phyloP scores from a whole-genome alignment of 2,329 filamentous ascomycete species.

The Colletotrichum tropicale region DNA sequence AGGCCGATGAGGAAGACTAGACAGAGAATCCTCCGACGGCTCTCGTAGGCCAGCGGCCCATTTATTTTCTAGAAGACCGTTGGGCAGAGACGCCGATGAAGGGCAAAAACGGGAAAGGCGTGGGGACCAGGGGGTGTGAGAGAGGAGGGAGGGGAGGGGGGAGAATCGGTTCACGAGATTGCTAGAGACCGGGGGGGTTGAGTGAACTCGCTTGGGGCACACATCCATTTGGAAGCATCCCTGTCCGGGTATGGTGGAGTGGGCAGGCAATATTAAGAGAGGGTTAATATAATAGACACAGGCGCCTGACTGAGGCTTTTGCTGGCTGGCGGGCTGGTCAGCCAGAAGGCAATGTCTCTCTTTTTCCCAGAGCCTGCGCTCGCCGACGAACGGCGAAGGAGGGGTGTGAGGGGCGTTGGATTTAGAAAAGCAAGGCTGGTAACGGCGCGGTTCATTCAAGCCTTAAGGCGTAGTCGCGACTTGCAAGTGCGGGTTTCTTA shows the following conservation, averaged over 20 bases:
- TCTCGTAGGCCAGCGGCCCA: constrained; percentile 42
- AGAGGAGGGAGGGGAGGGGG: constrained; percentile 22
- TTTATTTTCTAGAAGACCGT: constrained; percentile 51
- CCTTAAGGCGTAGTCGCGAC: not conserved
- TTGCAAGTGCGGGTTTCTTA: not conserved
- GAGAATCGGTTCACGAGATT: constrained; percentile 54
- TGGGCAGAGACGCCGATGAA: constrained; percentile 45
- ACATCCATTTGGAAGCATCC: constrained; percentile 13
- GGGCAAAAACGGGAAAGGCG: constrained; percentile 43
- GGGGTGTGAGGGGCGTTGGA: not conserved
- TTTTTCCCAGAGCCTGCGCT: not conserved
- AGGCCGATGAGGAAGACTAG: constrained; percentile 44
- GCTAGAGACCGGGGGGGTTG: constrained; percentile 36
- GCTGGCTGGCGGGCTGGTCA: constrained; percentile 10
- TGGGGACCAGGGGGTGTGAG: constrained; percentile 27
- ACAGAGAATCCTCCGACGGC: constrained; percentile 50
- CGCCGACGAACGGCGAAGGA: not conserved
- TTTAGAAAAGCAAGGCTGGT: constrained; percentile 1
- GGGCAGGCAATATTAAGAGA: constrained; percentile 19
- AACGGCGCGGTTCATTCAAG: constrained; percentile 15
- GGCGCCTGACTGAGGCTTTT: constrained; percentile 20
- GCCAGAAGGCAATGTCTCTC: constrained; percentile 11
- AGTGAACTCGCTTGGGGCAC: constrained; percentile 37
- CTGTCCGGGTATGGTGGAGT: constrained; percentile 19
- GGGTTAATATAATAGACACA: constrained; percentile 22